Evolutionary conservation across 2,329 filamentous ascomycete genomes (phyloP), one percentile per base, ranked within the genome.

Genomic region (Capronia americana): DNA sequence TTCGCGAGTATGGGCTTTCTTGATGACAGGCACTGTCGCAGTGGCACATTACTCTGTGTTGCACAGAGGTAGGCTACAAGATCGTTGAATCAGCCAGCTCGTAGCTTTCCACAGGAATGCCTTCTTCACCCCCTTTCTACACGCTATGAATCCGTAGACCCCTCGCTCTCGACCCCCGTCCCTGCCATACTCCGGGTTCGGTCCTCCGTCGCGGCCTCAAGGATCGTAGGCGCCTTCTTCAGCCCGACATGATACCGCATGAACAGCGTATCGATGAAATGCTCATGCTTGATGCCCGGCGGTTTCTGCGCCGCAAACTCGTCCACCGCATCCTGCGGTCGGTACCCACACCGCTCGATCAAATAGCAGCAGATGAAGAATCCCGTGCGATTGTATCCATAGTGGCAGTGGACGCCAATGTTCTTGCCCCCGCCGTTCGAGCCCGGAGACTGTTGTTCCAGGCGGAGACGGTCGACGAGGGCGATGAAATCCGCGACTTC

Each of bases 341-440:
- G 82, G 73, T 87, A 93, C 0, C 87, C 88, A 71, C 90, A 86
- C 55, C 88, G 84, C 80, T 97, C 93, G 14, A 97, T 89, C n/a
- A 98, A 82, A 75, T 97, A 98, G 74, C 89, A 92, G 34, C 92
- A 90, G 58, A 98, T 87, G 75, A 97, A 91, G 77, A 94, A 97
- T 0, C 94, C 94, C 0, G 94, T 97, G 24, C 93, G 87, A 76
- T 98, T 97, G 80, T 96, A 97, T 0, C 94, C 94, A 73, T 97
- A 97, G 75, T 98, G 94, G 74, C 94, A 98, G 76, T 98, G 94
- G 0, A 97, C 92, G 2, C 90, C 93, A 59, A 97, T 86, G 56
- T 89, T 73, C 14, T 79, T 79, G 10, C 62, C 80, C 23, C 79
- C 77, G n/a, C 23, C 46, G 20, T 20, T 51, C 8, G 8, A 51